Evolutionary conservation across 2,329 filamentous ascomycete genomes (phyloP).

Genomic region (Epichloe baconii): DNA sequence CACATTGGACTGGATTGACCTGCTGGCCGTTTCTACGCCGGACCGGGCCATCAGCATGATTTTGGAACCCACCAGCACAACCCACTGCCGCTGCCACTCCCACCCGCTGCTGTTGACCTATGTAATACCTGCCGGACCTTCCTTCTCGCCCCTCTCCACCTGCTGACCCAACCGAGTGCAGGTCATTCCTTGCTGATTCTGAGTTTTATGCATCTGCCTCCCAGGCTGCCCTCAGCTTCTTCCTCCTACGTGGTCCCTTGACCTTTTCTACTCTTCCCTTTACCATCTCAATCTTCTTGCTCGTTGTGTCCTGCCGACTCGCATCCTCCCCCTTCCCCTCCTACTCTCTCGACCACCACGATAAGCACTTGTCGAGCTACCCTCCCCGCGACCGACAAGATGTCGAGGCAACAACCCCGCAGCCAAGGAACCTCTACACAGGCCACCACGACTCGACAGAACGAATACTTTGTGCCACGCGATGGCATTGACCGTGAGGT

Average conservation of each 20-base stretch:
- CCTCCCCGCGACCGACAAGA: constrained; percentile 14
- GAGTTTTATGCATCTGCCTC: constrained; percentile 8
- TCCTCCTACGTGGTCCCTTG: constrained; percentile 7
- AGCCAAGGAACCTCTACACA: constrained; percentile 21
- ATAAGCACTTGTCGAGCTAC: constrained; percentile 2
- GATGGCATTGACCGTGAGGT: constrained; percentile 75
- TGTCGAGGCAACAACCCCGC: constrained; percentile 25
- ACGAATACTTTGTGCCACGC: constrained; percentile 69
- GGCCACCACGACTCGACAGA: constrained; percentile 40
- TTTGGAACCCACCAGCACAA: not conserved
- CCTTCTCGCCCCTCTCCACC: not conserved
- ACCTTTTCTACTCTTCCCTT: constrained; percentile 7
- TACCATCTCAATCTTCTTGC: constrained; percentile 8
- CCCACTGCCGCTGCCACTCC: not conserved
- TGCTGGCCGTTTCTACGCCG: too few relatives aligned
- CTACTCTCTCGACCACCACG: constrained; percentile 2
- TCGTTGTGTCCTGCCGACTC: constrained; percentile 2
- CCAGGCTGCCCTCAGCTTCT: constrained; percentile 12
- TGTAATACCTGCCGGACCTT: not conserved
- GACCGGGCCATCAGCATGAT: not conserved
- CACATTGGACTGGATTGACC: too few relatives aligned
- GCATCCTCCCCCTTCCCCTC: constrained; percentile 1
- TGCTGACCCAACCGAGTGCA: constrained; percentile 1
- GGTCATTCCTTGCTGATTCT: not conserved
- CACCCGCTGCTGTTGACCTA: too few relatives aligned